Percentiles rank a stretch among this genome's conserved stretches.
Conservation (phyloP, 768 basidiomycete species). For the Suillus subalutaceus region DNA sequence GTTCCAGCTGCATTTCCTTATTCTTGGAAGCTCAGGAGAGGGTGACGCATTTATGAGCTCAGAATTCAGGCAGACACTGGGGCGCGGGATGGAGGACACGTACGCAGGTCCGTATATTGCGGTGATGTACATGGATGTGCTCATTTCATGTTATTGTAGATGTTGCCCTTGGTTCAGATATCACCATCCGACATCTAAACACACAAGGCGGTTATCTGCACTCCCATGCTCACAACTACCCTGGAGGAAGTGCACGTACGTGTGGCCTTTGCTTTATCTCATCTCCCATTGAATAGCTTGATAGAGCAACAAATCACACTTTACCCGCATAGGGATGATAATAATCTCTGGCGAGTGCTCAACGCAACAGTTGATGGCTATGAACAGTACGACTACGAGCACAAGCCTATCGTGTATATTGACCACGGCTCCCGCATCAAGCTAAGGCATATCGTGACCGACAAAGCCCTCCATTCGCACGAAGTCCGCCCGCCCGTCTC, state of each 20-base stretch:
- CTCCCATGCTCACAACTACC: constrained; percentile 90
- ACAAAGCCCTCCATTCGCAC: constrained; percentile 92
- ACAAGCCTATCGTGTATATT: constrained; percentile 63
- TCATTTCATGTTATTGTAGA: constrained; percentile 46
- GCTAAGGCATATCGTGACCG: constrained; percentile 76
- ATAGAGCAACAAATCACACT: constrained; percentile 97
- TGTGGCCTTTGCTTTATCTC: constrained; percentile 15
- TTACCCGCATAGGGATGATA: constrained; percentile 98
- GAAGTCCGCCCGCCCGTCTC: constrained; percentile 93
- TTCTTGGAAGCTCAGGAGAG: constrained; percentile 89
- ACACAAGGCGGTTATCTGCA: constrained; percentile 99
- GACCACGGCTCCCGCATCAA: constrained; percentile 71
- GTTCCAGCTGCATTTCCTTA: constrained; percentile 93
- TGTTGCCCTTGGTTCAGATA: constrained; percentile 78
- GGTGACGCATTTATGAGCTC: constrained; percentile 99
- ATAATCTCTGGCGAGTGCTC: constrained; percentile 89
- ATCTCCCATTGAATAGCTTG: constrained; percentile 5
- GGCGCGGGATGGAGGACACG: constrained; percentile 89
- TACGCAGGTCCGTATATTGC: constrained; percentile 71
- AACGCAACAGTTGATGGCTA: constrained; percentile 63
- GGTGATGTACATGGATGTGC: constrained; percentile 3
- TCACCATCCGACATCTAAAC: constrained; percentile 88
- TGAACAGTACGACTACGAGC: constrained; percentile 51
- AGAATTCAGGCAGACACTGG: constrained; percentile 95
- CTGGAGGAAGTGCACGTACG: constrained; percentile 87